Percentiles rank a stretch among this genome's conserved stretches.
Conservation (phyloP, 768 basidiomycete species). For the Boletus sensibilis region DNA sequence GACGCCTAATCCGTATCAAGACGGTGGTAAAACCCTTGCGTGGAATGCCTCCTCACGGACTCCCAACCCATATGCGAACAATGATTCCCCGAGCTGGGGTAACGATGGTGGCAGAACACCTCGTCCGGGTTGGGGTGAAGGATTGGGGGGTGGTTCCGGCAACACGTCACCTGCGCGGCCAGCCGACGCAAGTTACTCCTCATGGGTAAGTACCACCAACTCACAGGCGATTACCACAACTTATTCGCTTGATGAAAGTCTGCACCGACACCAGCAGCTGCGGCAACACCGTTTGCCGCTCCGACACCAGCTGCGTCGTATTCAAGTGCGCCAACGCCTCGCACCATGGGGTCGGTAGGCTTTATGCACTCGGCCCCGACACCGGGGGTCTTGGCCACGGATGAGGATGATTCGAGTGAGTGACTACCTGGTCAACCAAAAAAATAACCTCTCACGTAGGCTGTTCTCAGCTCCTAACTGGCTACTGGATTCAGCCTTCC, state of each 20-base stretch:
- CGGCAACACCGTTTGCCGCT: conserved; percentile 39
- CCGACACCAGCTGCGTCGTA: conserved; percentile 32
- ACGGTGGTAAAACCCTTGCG: conserved; percentile 12
- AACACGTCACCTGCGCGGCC: conserved; percentile 34
- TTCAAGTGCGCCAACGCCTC: conserved; percentile 34
- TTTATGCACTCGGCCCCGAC: conserved; percentile 32
- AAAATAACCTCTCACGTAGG: conserved; percentile 20
- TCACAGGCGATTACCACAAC: conserved; percentile 11
- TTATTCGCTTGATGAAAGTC: conserved; percentile 20
- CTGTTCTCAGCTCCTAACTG: conserved; percentile 25
- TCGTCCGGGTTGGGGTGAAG: conserved; percentile 41
- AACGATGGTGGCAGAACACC: conserved; percentile 50
- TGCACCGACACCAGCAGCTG: conserved; percentile 41
- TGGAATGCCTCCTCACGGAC: conserved; percentile 40
- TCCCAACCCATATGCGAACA: conserved; percentile 47
- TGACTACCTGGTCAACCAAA: conserved; percentile 2
- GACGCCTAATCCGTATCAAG: conserved; percentile 56
- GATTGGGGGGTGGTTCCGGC: conserved; percentile 28
- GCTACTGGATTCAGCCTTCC: conserved; percentile 29
- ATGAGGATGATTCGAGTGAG: conserved; percentile 32
- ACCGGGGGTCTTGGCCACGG: conserved; percentile 26
- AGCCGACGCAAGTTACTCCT: conserved; percentile 29
- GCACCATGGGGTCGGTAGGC: conserved; percentile 24
- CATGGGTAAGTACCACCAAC: conserved; percentile 35
- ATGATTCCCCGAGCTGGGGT: conserved; percentile 26